A percentile compares a stretch with the other conserved stretches of the same genome.
Conservation (phyloP, 2,329 filamentous ascomycete species). For the Raffaelea albimanens region DNA sequence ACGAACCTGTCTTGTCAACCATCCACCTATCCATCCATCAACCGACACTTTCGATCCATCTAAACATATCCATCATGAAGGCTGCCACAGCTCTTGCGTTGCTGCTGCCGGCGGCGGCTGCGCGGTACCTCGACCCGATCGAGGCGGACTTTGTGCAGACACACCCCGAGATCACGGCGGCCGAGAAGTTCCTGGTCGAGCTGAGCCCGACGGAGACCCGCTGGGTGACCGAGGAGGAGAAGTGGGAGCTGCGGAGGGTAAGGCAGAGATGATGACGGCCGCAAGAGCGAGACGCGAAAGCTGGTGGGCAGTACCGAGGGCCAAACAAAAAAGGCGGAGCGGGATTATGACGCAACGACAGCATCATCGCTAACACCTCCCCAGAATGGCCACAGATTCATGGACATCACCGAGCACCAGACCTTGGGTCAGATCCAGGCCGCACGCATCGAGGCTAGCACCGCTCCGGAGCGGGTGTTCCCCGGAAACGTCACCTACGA, state of each 20-base stretch:
- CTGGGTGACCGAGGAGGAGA: conserved; percentile 91
- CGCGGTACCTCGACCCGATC: conserved; percentile 45
- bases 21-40: no score
- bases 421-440: conserved; percentile 45
- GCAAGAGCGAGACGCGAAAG: no score
- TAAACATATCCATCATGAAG: conserved; percentile 33
- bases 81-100: conserved; percentile 41
- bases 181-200: conserved; percentile 67
- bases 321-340: no score
- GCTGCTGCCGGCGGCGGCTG: conserved; percentile 43
- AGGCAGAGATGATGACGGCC: no score
- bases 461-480: conserved; percentile 52
- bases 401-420: conserved; percentile 78
- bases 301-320: no score
- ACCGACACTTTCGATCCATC: neutral
- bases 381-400: conserved; percentile 78
- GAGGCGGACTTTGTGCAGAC: conserved; percentile 43
- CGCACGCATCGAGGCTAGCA: conserved; percentile 39
- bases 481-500: conserved; percentile 38
- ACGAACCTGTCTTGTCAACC: no score
- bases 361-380: conserved; percentile 1
- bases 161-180: conserved; percentile 25
- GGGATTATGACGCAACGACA: no score
- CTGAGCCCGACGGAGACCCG: conserved; percentile 69
- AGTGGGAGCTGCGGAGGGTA: conserved; percentile 83